A percentile compares a stretch with the other conserved stretches of the same genome.
Conservation (phyloP, 1,139 yeast genomes). For the Kodamaea fungicola region DNA sequence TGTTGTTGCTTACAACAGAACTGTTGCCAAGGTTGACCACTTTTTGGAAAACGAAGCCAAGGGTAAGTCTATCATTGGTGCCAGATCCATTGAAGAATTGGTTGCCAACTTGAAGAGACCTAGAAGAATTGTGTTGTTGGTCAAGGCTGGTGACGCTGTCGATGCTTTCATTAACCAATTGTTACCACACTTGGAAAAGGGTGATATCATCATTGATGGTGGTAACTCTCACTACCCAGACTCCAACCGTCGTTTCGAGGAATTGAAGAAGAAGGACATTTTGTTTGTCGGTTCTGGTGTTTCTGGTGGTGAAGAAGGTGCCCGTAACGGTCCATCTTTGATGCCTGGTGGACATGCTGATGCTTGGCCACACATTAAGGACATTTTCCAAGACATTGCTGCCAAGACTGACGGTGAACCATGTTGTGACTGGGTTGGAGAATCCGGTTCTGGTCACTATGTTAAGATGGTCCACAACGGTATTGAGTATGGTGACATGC, state of each 20-base stretch:
- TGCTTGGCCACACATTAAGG: constrained; percentile 98
- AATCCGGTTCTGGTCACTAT: constrained; percentile 98
- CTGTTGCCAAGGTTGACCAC: constrained; percentile 90
- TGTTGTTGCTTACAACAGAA: constrained; percentile 98
- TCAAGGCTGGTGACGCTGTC: constrained; percentile 96
- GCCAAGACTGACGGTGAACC: constrained; percentile 99
- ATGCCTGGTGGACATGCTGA: constrained; percentile 99
- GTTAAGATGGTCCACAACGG: constrained; percentile 99
- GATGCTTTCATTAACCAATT: constrained; percentile 87
- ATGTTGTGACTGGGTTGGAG: constrained; percentile 99
- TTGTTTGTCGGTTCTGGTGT: constrained; percentile 98
- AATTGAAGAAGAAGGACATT: constrained; percentile 82
- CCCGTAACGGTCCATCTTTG: constrained; percentile 97
- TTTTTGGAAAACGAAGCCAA: constrained; percentile 93
- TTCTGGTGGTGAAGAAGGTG: constrained; percentile 99
- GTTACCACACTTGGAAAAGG: constrained; percentile 88
- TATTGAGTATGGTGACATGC: constrained; percentile 99
- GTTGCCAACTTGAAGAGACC: constrained; percentile 91
- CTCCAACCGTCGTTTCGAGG: constrained; percentile 93
- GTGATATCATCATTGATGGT: constrained; percentile 98
- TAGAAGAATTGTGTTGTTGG: constrained; percentile 89
- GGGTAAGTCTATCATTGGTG: constrained; percentile 89
- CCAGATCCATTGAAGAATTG: constrained; percentile 87
- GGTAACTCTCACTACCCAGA: constrained; percentile 99
- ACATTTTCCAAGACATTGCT: constrained; percentile 91